Conservation (phyloP, 2,329 filamentous ascomycete genomes). For the Fusarium sp. region DNA sequence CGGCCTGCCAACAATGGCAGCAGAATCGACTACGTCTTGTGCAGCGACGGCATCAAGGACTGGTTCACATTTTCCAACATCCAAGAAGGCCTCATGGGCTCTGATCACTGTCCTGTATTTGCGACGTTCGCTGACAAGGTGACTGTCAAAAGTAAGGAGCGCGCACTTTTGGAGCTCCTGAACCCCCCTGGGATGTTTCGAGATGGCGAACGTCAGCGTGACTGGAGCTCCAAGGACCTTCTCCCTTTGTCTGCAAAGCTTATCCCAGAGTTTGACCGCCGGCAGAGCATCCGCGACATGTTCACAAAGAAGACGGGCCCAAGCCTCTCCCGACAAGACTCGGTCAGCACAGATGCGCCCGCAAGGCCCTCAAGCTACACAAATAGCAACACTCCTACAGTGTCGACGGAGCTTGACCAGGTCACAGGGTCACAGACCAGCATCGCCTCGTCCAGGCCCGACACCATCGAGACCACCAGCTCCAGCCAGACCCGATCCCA, state of each 20-base stretch:
- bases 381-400: background rate
- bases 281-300: slow-evolving; percentile 93
- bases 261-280: slow-evolving; percentile 87
- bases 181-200: slow-evolving; percentile 80
- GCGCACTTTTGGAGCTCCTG: slow-evolving; percentile 77
- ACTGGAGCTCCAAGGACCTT: slow-evolving; percentile 75
- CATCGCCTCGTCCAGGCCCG: background rate
- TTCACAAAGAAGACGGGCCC: slow-evolving; percentile 64
- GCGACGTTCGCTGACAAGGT: slow-evolving; percentile 77
- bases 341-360: background rate
- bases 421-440: background rate
- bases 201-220: slow-evolving; percentile 71
- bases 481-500: slow-evolving; percentile 5
- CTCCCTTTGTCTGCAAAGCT: slow-evolving; percentile 83
- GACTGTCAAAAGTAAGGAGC: slow-evolving; percentile 57
- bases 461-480: background rate
- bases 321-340: slow-evolving; percentile 11
- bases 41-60: slow-evolving; percentile 78
- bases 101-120: slow-evolving; percentile 96
- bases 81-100: slow-evolving; percentile 93
- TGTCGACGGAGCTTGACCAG: background rate
- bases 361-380: background rate
- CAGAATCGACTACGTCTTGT: slow-evolving; percentile 93
- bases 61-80: slow-evolving; percentile 89
- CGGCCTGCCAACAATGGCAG: slow-evolving; percentile 94